phyloP scores from a whole-genome alignment of 1,284 basidiomycete species.

The Quambalaria eucalypti region DNA sequence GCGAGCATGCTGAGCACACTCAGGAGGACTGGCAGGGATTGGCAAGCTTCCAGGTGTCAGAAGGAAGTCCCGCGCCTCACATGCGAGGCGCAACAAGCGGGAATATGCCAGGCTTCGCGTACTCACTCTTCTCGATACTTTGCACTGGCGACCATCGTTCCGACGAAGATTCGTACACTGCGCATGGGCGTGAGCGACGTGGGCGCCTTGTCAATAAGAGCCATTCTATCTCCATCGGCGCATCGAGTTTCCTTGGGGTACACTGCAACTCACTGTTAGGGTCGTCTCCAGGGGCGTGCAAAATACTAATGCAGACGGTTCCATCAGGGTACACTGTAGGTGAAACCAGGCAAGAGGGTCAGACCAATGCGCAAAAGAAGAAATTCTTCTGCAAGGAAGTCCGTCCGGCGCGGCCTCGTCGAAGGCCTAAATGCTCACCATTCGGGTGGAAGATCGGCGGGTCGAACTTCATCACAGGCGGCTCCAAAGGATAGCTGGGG shows the following conservation, averaged over 20 bases:
- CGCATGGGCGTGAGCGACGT: neutral
- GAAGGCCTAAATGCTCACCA: slow-evolving; percentile 55
- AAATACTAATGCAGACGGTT: slow-evolving; percentile 93
- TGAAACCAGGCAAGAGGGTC: neutral
- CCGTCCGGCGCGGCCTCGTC: neutral
- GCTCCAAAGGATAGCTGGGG: slow-evolving; percentile 43
- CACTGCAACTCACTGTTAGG: slow-evolving; percentile 47
- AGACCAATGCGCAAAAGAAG: too few relatives aligned
- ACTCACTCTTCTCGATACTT: slow-evolving; percentile 73
- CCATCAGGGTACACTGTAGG: slow-evolving; percentile 77
- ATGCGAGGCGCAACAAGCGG: too few relatives aligned
- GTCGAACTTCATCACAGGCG: slow-evolving; percentile 75
- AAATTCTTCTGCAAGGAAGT: neutral
- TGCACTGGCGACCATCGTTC: slow-evolving; percentile 98
- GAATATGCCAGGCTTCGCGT: too few relatives aligned
- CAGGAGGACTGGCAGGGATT: slow-evolving; percentile 1
- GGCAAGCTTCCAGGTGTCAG: slow-evolving; percentile 49
- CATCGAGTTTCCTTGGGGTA: neutral
- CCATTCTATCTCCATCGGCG: neutral
- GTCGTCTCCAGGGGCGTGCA: slow-evolving; percentile 92
- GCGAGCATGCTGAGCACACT: slow-evolving; percentile 94
- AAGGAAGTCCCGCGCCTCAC: too few relatives aligned
- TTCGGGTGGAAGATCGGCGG: slow-evolving; percentile 96
- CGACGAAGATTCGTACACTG: slow-evolving; percentile 70
- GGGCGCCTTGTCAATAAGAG: neutral